Base-by-base conservation (phyloP, 345 rosid species). In the Citrus maxima region DNA sequence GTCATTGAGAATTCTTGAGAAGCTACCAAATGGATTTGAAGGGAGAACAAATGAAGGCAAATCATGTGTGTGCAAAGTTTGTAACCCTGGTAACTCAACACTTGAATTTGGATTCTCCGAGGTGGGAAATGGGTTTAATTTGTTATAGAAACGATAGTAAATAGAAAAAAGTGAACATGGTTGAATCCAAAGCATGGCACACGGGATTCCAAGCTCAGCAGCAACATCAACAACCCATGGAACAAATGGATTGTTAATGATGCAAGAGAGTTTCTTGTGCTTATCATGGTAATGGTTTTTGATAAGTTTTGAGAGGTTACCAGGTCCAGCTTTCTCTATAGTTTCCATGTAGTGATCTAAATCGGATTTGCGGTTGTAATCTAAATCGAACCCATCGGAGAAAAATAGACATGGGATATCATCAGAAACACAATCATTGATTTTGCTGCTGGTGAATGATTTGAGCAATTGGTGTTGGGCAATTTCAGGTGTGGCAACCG, bases 131-230 rank as follows among this genome's bases (percentile, higher is more conserved):
- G 30, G 61, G 7, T 70, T 73, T n/a, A 80, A 32, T 22, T 81
- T 82, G 67, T 85, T 83, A 75, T 67, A 86, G 74, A 83, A 88
- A 6, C 79, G 79, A 75, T 86, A 80, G 56, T 90, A 88, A 58
- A 86, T 80, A 6, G 87, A 79, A 37, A 60, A 87, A 37, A 86
- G 74, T 0, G 92, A 78, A 49, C 86, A 87, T 0, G 92, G 87
- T 40, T 90, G 94, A 25, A 88, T 90, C 94, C 92, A 90, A 32
- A 87, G 60, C 84, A 88, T 74, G 54, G 89, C 90, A 62, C 85
- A 84, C 3, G 90, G 92, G 77, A 86, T 46, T 37, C 59, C 75
- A 51, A 55, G 84, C 18, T 79, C 80, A 9, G 55, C n/a, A 2
- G 88, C 88, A 7, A 86, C 90, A 38, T 88, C 85, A 69, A 76